Evolutionary conservation across 78 protist genomes (phyloP).

Genomic region (Dictyostelium discoideum): DNA sequence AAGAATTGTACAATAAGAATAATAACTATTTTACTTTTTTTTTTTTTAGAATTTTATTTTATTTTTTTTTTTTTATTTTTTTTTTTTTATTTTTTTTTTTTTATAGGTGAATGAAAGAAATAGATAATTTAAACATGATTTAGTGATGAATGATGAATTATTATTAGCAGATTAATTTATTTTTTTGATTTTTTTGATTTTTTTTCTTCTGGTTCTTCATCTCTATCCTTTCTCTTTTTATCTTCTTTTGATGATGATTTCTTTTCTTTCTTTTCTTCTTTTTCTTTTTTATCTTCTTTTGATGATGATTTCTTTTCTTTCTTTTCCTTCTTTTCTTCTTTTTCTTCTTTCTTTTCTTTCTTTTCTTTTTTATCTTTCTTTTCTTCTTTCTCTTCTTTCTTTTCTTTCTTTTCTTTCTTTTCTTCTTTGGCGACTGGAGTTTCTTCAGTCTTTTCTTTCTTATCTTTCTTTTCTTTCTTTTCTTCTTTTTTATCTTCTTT

Average conservation of each 20-base stretch:
- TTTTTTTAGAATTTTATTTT: not conserved
- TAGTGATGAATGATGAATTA: not conserved
- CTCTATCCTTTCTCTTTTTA: slow-evolving; percentile 17
- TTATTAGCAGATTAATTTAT: not conserved
- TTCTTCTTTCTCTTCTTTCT: not conserved
- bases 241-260: not conserved
- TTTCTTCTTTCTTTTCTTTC: slow-evolving; percentile 20
- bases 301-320: slow-evolving; percentile 1
- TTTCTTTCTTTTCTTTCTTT: slow-evolving; percentile 13
- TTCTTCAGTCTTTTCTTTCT: not conserved
- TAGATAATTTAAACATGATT: not conserved
- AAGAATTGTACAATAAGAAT: no score
- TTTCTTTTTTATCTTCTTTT: not conserved
- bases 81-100: not conserved
- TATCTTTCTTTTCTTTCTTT: slow-evolving; percentile 1
- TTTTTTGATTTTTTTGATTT: slow-evolving; percentile 6
- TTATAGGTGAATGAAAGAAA: not conserved
- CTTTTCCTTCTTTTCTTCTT: slow-evolving; percentile 24
- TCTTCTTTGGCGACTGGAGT: slow-evolving; percentile 14
- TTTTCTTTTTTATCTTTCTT: not conserved
- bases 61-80: not conserved
- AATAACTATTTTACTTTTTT: not conserved
- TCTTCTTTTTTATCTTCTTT: slow-evolving; percentile 56
- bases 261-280: slow-evolving; percentile 10
- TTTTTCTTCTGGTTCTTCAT: slow-evolving; percentile 1